Conservation (phyloP, 805 yeast species). For the Kodamaea hsintzibuensis region DNA sequence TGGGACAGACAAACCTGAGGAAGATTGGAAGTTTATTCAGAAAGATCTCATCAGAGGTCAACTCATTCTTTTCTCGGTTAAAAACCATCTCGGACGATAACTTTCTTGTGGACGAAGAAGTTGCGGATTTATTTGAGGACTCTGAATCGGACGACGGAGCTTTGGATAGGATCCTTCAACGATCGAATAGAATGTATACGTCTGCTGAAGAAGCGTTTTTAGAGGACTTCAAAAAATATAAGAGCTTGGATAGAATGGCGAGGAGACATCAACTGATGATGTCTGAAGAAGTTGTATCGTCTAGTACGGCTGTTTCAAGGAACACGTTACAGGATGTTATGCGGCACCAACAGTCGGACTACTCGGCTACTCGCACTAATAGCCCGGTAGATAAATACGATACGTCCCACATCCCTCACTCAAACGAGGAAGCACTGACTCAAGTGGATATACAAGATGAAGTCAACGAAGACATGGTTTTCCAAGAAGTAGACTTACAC, state of each 20-base stretch:
- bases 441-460: conserved; percentile 15
- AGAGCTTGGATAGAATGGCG: conserved; percentile 34
- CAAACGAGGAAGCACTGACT: conserved; percentile 8
- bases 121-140: conserved; percentile 50
- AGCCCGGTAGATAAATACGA: conserved; percentile 4
- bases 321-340: conserved; percentile 21
- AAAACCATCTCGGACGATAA: conserved; percentile 50
- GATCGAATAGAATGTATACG: conserved; percentile 21
- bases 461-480: conserved; percentile 15
- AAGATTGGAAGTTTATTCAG: conserved; percentile 27
- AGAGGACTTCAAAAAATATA: conserved; percentile 30
- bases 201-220: conserved; percentile 34
- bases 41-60: conserved; percentile 42
- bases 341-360: conserved; percentile 25
- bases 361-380: conserved; percentile 2
- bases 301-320: conserved; percentile 15
- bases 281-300: conserved; percentile 13
- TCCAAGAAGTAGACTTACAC: conserved; percentile 27
- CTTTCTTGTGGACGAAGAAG: conserved; percentile 49
- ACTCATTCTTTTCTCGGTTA: conserved; percentile 30
- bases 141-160: conserved; percentile 31
- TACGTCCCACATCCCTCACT: no score
- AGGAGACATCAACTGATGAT: conserved; percentile 19
- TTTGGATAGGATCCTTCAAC: conserved; percentile 22
- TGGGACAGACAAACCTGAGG: background rate